Evolutionary conservation across 768 basidiomycete species (phyloP), one percentile per base, ranked within the genome.

Genomic region (Galerina sulciceps): DNA sequence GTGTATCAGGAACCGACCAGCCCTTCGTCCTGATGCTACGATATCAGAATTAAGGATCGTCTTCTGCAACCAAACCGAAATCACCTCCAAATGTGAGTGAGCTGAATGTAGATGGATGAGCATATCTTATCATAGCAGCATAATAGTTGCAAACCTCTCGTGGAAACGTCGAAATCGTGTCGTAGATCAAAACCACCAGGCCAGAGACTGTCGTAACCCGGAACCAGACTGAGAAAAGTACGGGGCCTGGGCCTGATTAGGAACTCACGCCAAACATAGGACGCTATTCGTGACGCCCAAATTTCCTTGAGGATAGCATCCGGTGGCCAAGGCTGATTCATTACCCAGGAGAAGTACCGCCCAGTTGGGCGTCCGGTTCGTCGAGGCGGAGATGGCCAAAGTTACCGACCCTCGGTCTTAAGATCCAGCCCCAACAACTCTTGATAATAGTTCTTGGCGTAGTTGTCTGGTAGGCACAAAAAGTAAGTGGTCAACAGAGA

Each of bases 61-160:
- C 8, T 51, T 40, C 26, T 22, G 18, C 14, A 8, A 3, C 36
- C 3, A 6, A 40, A 38, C 20, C 15, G 49, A 51, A 38, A 15
- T 37, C 35, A 51, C 49, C 49, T 51, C 49, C 49, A 51, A 51
- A 51, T 51, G 26, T 51, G 40, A 35, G 35, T 51, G 37, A 51
- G 26, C 49, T 51, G 49, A 1, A 6, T 18, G 26, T 23, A 8
- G 38, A 51, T 23, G 36, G 40, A 51, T 38, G 17, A 51, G 11
- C 3, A 20, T 14, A 26, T 31, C 5, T 31, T 31, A 31, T 31
- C 26, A 2, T 1, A 6, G 5, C 20, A 15, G 6, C 31, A 11
- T 22, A 6, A 20, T 14, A 23, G 18, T 20, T 22, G 15, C 35
- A 11, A 17, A 51, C 49, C 49, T 51, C 49, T 38, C 26, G 37